phyloP scores from a whole-genome alignment of 768 basidiomycete genomes.

The Tephrocybe sp. region DNA sequence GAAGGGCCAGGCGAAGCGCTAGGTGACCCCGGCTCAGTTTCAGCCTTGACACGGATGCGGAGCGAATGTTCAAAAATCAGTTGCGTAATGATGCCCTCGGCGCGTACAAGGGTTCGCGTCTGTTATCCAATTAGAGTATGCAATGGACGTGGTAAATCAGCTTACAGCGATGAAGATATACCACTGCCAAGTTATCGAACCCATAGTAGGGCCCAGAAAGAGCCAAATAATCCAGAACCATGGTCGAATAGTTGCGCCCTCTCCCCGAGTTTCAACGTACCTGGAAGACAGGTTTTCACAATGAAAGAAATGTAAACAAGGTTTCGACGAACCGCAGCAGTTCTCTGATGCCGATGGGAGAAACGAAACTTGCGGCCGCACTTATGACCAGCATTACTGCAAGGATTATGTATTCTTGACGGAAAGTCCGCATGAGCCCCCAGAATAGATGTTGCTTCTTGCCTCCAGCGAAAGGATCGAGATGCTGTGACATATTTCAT shows the following conservation, averaged over 20 bases:
- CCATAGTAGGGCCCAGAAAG: conserved; percentile 46
- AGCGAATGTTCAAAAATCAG: conserved; percentile 48
- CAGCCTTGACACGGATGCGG: conserved; percentile 60
- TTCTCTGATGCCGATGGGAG: conserved; percentile 42
- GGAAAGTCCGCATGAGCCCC: conserved; percentile 40
- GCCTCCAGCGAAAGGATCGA: conserved; percentile 39
- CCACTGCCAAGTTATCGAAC: conserved; percentile 47
- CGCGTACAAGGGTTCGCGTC: conserved; percentile 47
- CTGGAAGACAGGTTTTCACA: conserved; percentile 27
- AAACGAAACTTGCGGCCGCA: conserved; percentile 27
- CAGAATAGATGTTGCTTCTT: conserved; percentile 46
- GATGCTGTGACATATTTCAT: conserved; percentile 22
- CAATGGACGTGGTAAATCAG: background rate
- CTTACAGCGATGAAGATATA: conserved; percentile 50
- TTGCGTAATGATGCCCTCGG: conserved; percentile 44
- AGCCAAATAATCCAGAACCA: conserved; percentile 68
- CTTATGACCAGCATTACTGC: conserved; percentile 26
- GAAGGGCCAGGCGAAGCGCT: conserved; percentile 8
- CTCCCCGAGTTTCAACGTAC: conserved; percentile 57
- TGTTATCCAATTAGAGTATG: conserved; percentile 19
- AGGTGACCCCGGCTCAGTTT: conserved; percentile 19
- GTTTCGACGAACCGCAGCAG: conserved; percentile 32
- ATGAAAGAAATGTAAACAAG: background rate
- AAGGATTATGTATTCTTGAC: conserved; percentile 32
- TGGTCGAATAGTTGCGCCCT: conserved; percentile 50